Percentiles rank a stretch among this genome's conserved stretches.
Conservation (phyloP, 371 early-diverging fungal species). For the Mortierella sp. region DNA sequence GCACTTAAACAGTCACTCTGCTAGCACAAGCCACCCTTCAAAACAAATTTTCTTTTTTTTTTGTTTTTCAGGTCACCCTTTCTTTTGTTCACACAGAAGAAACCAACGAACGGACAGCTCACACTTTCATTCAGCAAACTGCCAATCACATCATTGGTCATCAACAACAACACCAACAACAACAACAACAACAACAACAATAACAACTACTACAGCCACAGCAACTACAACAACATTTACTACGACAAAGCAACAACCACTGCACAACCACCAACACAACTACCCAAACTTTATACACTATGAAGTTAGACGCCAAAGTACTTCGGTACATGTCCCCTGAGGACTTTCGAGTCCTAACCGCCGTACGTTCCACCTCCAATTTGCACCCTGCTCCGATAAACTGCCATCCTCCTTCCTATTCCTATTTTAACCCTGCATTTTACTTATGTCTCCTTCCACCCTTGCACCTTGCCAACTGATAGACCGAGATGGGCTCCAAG, state of each 20-base stretch:
- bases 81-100: not conserved
- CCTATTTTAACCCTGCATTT: not conserved
- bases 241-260: not conserved
- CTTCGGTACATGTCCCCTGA: slow-evolving; percentile 94
- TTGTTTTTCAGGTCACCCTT: slow-evolving; percentile 17
- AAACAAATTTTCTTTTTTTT: slow-evolving; percentile 28
- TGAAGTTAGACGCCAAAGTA: slow-evolving; percentile 96
- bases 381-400: not conserved
- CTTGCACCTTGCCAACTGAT: not conserved
- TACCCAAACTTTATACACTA: slow-evolving; percentile 44
- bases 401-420: not conserved
- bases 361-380: slow-evolving; percentile 67
- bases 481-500: slow-evolving; percentile 97
- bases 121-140: slow-evolving; percentile 5
- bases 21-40: slow-evolving; percentile 8
- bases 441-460: not conserved
- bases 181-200: not conserved
- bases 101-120: not conserved
- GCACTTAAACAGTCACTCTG: not conserved
- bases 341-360: slow-evolving; percentile 96
- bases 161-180: not conserved
- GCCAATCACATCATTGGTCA: not conserved
- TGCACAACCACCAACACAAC: not conserved
- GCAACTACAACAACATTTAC: not conserved
- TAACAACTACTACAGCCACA: not conserved